Evolutionary conservation across 78 protist species (phyloP), one percentile per base, ranked within the genome.

Genomic region (Dictyostelium intermedium): DNA sequence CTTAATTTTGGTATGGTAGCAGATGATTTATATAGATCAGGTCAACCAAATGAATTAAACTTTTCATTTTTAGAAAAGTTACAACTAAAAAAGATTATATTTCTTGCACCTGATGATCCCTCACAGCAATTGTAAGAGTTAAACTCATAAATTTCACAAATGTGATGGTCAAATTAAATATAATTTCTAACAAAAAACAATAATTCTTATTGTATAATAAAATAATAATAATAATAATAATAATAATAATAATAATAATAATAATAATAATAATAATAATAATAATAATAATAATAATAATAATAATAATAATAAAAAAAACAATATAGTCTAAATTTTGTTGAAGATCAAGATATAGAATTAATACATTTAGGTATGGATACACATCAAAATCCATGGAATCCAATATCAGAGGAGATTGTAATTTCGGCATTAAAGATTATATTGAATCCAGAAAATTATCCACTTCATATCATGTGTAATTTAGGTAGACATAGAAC

Each of bases 11-110:
- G 99, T 30, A 61, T 93, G 81, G 98, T 98, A 18, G 98, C 98
- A 91, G 99, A 97, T 84, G 97, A 95, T 41, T 35, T 98, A 53
- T 98, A 97, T 79, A 86, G 99, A 5, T 85, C 96, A 1, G 99
- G 99, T 23, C 92, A 82, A 91, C 99, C 99, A 27, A 87, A 72
- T 43, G 97, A 95, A 82, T 91, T 97, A 23, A 97, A 97, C 56
- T 98, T 97, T 11, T 98, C 99, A 2, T 98, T 98, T 72, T 91
- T 98, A 5, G 99, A 97, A 76, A 93, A 93, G 53, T 92, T 98
- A 60, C 77, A 79, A 27, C 66, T 98, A 80, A 96, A 92, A 56
- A 96, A 66, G 79, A 73, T 97, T 73, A 92, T 98, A 43, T 97
- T 76, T 60, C 83, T 98, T 9, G 97, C 97, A 1, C 95, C 98